Base-by-base conservation (phyloP, 108 stramenopile genomes). In the Thalassiosira profunda region DNA sequence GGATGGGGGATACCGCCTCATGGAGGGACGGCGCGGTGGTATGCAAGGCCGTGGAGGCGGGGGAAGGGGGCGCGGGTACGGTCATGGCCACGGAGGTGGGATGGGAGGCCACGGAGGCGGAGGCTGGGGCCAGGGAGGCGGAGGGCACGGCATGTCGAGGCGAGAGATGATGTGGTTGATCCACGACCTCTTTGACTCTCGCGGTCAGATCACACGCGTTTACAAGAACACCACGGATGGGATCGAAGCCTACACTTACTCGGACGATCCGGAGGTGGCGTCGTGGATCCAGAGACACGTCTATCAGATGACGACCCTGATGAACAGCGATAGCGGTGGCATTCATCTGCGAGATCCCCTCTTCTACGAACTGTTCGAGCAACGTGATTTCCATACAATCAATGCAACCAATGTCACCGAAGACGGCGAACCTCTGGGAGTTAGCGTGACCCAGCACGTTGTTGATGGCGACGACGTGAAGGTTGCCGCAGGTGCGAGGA, bases 111-210 rank as follows among this genome's bases (percentile, higher is more conserved):
- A 10, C 10, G 38, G 38, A 40, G 14, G 38, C 14, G 0, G 5
- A 18, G n/a, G 30, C 20, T 14, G 30, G 26, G 7, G 14, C 14
- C 21, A 9, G 45, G 14, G 24, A 23, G 14, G 1, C 45, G 1
- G 0, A 20, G 18, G 49, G 26, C 30, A n/a, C n/a, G 15, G 9
- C 20, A n/a, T 14, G 1, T 31, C 30, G 26, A 17, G 49, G 14
- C 26, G 49, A 51, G 49, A 51, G 30, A 51, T 51, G 49, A 51
- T 51, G 49, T 14, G 30, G 49, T 31, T 51, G 14, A 51, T 51
- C 15, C 49, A 51, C 30, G 14, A 5, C 2, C 49, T 51, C 1
- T n/a, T 51, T n/a, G 49, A 51, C 6, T 31, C 30, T 7, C 49
- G 30, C 20, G 49, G 30, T 5, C 30, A 51, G 14, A 18, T 51